phyloP scores from a whole-genome alignment of 371 early-diverging fungal genomes.

The Circinella umbellata region DNA sequence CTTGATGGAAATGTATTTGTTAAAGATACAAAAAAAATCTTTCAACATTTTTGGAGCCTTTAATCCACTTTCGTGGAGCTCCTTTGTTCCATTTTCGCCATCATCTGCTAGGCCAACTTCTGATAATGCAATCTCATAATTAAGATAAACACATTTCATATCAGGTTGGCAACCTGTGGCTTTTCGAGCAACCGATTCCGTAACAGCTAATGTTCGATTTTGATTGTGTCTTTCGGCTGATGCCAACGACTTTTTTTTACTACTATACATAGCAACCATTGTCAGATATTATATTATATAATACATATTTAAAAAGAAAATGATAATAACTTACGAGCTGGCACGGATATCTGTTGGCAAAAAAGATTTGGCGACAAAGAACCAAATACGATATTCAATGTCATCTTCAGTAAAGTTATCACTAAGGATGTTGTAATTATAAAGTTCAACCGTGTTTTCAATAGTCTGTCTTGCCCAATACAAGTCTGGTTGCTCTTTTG shows the following conservation, averaged over 20 bases:
- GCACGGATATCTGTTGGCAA: neutral
- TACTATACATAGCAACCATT: neutral
- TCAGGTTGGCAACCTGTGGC: slow-evolving; percentile 8
- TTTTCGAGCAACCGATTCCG: neutral
- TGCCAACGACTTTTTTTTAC: neutral
- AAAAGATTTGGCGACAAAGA: neutral
- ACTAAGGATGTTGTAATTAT: neutral
- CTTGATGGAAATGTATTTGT: too few species aligned
- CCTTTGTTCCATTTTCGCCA: slow-evolving; percentile 15
- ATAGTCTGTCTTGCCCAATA: too few species aligned
- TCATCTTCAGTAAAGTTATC: neutral
- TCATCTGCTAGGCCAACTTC: slow-evolving; percentile 13
- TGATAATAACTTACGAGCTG: neutral
- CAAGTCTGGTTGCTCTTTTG: too few species aligned
- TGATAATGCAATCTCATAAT: slow-evolving; percentile 4
- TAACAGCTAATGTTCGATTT: neutral
- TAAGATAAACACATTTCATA: slow-evolving; percentile 7
- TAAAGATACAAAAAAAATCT: neutral
- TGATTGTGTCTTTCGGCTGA: slow-evolving; percentile 6
- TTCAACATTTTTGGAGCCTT: slow-evolving; percentile 12
- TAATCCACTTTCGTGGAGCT: neutral
- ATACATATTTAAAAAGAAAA: neutral
- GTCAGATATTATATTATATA: neutral
- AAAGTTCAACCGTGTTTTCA: neutral
- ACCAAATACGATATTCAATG: neutral